phyloP scores from a whole-genome alignment of 371 early-diverging fungal genomes.

The Circinella minor region DNA sequence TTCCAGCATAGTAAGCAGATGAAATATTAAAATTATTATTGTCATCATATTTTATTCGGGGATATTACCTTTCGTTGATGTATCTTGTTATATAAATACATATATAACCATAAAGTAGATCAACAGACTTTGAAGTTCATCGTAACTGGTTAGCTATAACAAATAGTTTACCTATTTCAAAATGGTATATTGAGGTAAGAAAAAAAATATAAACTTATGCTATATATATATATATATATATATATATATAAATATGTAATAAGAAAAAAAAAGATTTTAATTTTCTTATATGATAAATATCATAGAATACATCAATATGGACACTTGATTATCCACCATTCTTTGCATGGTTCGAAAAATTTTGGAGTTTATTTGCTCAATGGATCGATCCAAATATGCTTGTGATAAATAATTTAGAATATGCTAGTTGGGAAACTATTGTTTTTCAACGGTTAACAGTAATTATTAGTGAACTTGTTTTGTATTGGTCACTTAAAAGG shows the following conservation, averaged over 20 bases:
- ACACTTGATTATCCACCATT: slow-evolving; percentile 98
- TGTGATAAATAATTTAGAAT: slow-evolving; percentile 68
- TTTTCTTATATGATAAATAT: no score
- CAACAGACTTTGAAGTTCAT: slow-evolving; percentile 99
- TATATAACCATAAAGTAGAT: slow-evolving; percentile 58
- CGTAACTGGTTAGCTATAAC: slow-evolving; percentile 98
- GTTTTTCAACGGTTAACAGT: slow-evolving; percentile 88
- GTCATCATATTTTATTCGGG: background rate
- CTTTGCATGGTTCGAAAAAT: slow-evolving; percentile 95
- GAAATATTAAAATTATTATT: background rate
- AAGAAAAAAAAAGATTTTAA: no score
- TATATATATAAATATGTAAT: no score
- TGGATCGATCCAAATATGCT: slow-evolving; percentile 79
- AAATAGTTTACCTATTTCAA: slow-evolving; percentile 72
- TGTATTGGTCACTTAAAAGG: slow-evolving; percentile 73
- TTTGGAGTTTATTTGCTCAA: slow-evolving; percentile 69
- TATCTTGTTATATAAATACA: background rate
- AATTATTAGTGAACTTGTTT: slow-evolving; percentile 78
- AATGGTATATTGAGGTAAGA: slow-evolving; percentile 91
- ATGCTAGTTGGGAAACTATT: slow-evolving; percentile 71
- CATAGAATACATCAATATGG: slow-evolving; percentile 89
- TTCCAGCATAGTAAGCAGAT: slow-evolving; percentile 73
- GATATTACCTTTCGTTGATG: no score
- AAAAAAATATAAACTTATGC: background rate
- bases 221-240: no score